Conservation (phyloP, 306 rosid genomes). For the Carpinus fangiana region DNA sequence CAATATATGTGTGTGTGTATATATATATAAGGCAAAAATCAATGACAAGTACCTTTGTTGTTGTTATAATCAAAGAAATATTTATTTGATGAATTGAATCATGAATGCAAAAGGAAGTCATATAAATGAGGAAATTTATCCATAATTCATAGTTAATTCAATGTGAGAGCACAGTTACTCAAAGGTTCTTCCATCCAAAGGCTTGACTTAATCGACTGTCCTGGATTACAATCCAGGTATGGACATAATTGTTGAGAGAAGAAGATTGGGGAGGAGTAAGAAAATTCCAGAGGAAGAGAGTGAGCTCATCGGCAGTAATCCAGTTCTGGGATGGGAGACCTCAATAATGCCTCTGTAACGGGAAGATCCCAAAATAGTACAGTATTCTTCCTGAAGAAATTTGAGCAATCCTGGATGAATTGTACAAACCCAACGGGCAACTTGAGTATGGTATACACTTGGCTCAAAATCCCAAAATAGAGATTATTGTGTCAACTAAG, state of each 20-base stretch:
- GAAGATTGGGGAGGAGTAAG: background rate
- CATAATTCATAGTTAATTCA: background rate
- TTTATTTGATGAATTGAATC: background rate
- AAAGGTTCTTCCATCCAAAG: too few relatives aligned
- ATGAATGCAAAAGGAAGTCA: background rate
- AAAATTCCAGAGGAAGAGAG: background rate
- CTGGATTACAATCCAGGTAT: background rate
- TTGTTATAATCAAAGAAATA: background rate
- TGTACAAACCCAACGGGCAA: too few relatives aligned
- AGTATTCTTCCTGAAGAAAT: background rate
- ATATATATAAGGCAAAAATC: background rate
- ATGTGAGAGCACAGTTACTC: background rate
- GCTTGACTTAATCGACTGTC: too few relatives aligned
- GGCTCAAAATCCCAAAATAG: background rate
- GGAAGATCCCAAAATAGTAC: background rate
- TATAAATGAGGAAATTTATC: background rate
- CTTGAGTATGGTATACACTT: too few relatives aligned
- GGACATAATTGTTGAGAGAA: background rate
- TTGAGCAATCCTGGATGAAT: background rate
- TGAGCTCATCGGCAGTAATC: background rate
- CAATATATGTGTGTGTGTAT: background rate
- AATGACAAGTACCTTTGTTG: background rate
- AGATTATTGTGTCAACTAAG: background rate
- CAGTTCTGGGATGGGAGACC: background rate
- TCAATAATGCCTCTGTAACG: too few relatives aligned